Evolutionary conservation across 1,139 yeast species (phyloP), one percentile per base, ranked within the genome.

Genomic region (Geotrichum histeridarum): DNA sequence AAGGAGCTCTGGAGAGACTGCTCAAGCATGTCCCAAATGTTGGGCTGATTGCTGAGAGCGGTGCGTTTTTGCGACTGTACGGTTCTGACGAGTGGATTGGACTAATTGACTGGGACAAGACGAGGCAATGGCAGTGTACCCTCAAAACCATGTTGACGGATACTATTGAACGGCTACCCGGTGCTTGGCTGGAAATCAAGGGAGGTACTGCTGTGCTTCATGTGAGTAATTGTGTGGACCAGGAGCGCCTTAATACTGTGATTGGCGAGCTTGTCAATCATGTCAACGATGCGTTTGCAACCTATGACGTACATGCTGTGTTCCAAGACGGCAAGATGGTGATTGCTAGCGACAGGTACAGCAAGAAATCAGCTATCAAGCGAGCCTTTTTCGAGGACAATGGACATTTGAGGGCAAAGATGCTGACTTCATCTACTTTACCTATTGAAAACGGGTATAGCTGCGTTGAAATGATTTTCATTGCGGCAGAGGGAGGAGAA

Each of bases 31-130:
- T 82, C 11, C 82, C 85, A 1, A 80, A 79, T 43, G 67, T 91
- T 37, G 98, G 98, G 0, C 73, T 91, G 51, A 82, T 91, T 60
- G 95, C 96, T 0, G 98, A 91, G 68, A 84, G 86, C 66, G 98
- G 98, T 39, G 95, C 90, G 1, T 83, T 75, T 60, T 50, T 63
- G 38, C 48, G 61, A 0, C 74, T 71, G 3, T 50, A 38, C 43
- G 54, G 55, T 12, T 46, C 44, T 57, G 78, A 86, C 33, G 72
- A 73, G 14, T 91, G 97, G 97, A 71, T 80, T 37, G 77, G 86
- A 2, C 73, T 87, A 45, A 80, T 80, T 22, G 81, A 82, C 54
- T 78, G 78, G 55, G 67, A 69, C 1, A 80, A 78, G 54, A 70
- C 77, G 59, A 67, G 73, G 37, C 69, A 70, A 8, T 88, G 95